These are phyloP conservation scores for Coffea humblotiana DNA, from an alignment of 305 asterid species.

Conservation along the genomic window DNA sequence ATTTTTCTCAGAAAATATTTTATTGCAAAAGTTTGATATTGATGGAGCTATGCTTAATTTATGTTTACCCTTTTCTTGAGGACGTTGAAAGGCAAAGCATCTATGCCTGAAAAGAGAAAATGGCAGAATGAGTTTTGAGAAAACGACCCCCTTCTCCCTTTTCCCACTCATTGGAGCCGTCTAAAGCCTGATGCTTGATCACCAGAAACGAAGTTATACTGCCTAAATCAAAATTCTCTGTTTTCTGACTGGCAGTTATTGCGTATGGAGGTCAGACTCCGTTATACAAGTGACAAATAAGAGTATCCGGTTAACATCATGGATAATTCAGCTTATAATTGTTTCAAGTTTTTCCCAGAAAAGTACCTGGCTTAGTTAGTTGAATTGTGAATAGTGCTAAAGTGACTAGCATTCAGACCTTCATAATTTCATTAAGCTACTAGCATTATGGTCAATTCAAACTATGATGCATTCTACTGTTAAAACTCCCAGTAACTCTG, in stretches of 20 bases:
- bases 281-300: too few relatives aligned
- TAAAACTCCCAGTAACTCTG: too few relatives aligned
- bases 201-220: too few relatives aligned
- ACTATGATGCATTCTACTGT: background rate
- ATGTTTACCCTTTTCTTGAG: background rate
- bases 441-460: background rate
- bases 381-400: background rate
- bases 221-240: too few relatives aligned
- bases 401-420: background rate
- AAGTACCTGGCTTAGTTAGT: too few relatives aligned
- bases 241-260: background rate
- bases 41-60: background rate
- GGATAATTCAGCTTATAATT: background rate
- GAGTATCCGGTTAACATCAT: background rate
- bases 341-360: background rate
- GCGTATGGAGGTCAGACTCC: background rate
- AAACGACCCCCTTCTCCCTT: background rate
- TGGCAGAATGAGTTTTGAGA: background rate
- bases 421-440: background rate
- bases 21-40: background rate
- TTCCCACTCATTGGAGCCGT: background rate
- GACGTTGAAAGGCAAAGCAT: too few relatives aligned
- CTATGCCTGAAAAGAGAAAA: background rate
- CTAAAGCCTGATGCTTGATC: conserved; percentile 1
- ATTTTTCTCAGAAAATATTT: too few relatives aligned